Base-by-base conservation (phyloP, 148 eudicot genomes). In the Rhododendron ferrugineum region DNA sequence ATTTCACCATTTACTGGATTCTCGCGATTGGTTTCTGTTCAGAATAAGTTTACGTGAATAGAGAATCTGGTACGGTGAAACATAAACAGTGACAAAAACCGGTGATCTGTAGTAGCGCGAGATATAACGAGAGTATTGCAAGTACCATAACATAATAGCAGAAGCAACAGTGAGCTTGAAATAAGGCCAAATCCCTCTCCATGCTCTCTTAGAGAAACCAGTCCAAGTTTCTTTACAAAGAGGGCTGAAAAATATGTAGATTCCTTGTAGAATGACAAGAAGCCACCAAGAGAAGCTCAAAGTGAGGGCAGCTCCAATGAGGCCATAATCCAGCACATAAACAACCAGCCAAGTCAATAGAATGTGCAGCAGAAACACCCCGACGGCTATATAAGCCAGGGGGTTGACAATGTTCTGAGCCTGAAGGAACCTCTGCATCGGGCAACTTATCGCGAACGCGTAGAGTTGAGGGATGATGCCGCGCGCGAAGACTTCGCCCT, bases 331-430 rank as follows among this genome's bases (percentile, higher is more conserved):
- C 9, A 91, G 77, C 3, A 90, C 91, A 84, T 89, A 83, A 5
- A 91, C 92, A 14, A 81, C 93, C 4, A 92, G 85, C 94, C 94
- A 92, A 5, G 91, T 86, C 13, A 92, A 62, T 2, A 91, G 84
- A 52, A 82, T 79, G 79, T 92, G 94, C 15, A 92, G 5, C 5
- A 86, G 54, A 56, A 92, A 92, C 15, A 91, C 93, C 78, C 86
- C 91, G 13, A 91, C 87, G 1, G 94, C 88, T 77, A 92, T 91
- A 68, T 87, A 91, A 10, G 94, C 94, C 73, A 92, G 58, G n/a
- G 94, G 94, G 88, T 92, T 92, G 37, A 92, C 94, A 40, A 92
- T 90, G 85, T 92, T 92, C 81, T 92, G 93, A 6, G 94, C 92
- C 72, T 91, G 92, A 2, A 91, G 92, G 72, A 91, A 90, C 84